Evolutionary conservation across 768 basidiomycete species (phyloP), one percentile per base, ranked within the genome.

Genomic region (Gautieria morchelliformis): DNA sequence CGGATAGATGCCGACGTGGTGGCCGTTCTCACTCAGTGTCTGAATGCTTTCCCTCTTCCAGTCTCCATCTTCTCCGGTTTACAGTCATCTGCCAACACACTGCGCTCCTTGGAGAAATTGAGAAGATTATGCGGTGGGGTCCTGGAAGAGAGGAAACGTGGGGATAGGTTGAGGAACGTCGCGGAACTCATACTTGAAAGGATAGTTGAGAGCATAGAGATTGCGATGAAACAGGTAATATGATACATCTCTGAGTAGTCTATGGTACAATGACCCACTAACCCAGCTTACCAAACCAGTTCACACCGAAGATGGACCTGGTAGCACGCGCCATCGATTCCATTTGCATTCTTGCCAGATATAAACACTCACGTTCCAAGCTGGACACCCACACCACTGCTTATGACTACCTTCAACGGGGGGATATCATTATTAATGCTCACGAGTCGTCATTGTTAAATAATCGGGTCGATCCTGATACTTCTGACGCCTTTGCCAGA

Each of bases 401-500:
- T 10, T 52, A 63, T 53, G 59, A 60, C 33, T 59, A 59, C 12
- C 60, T 59, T 9, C 4, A 55, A 19, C 52, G 51, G 15, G 51
- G 58, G 9, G 15, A 42, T 15, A 17, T n/a, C 19, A 19, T 60
- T 19, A 51, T 60, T 22, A 51, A 50, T 47, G 39, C 32, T 50
- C n/a, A 50, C n/a, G n/a, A 9, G 1, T 1, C 10, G 14, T 7
- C 39, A 30, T 53, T 47, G 5, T 30, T 19, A 12, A 47, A 22
- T 3, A 24, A 15, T 20, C 17, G 2, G 6, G 39, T 9, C 14
- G 51, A 52, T 63, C 70, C 73, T 3, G 58, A 68, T 0, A 68
- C 80, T 10, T 74, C 81, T 56, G 71, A 74, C 10, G 68, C 76
- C 52, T 72, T 72, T 37, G 75, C 82, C 0, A 85, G 86, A 53